A percentile compares a stretch with the other conserved stretches of the same genome.
These are phyloP conservation scores for Ophiostoma ulmi DNA, from an alignment of 2,329 filamentous ascomycete species.

Conservation along the genomic window DNA sequence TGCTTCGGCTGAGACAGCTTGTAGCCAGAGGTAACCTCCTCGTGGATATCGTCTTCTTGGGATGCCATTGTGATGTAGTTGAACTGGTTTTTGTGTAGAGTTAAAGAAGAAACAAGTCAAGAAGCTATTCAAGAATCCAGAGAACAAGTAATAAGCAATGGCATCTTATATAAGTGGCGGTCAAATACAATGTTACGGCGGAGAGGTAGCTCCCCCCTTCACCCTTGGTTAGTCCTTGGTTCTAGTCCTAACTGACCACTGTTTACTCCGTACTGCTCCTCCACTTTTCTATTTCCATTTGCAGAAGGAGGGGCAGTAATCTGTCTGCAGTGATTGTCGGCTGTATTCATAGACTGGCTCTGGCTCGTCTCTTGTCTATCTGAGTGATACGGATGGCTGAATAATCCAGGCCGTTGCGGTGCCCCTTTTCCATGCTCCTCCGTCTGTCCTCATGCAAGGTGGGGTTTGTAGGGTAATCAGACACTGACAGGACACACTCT, in stretches of 20 bases:
- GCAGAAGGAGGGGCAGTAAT: conserved; percentile 10
- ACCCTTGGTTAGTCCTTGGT: neutral
- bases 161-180: neutral
- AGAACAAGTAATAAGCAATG: neutral
- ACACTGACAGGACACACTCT: neutral
- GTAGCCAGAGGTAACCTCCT: conserved; percentile 82
- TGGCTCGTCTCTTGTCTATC: neutral
- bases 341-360: neutral
- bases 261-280: conserved; percentile 9
- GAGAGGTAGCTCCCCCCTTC: neutral
- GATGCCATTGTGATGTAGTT: conserved; percentile 54
- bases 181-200: neutral
- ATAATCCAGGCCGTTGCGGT: neutral
- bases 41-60: conserved; percentile 69
- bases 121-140: neutral
- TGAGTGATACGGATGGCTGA: neutral
- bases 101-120: neutral
- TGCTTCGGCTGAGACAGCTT: conserved; percentile 97
- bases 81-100: neutral
- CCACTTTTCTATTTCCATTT: conserved; percentile 11
- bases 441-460: neutral
- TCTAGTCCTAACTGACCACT: neutral
- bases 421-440: neutral
- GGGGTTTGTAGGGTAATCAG: neutral
- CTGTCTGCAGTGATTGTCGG: neutral